Evolutionary conservation across 2,329 filamentous ascomycete genomes (phyloP), one percentile per base, ranked within the genome.

Genomic region (Trichoderma atroviride): DNA sequence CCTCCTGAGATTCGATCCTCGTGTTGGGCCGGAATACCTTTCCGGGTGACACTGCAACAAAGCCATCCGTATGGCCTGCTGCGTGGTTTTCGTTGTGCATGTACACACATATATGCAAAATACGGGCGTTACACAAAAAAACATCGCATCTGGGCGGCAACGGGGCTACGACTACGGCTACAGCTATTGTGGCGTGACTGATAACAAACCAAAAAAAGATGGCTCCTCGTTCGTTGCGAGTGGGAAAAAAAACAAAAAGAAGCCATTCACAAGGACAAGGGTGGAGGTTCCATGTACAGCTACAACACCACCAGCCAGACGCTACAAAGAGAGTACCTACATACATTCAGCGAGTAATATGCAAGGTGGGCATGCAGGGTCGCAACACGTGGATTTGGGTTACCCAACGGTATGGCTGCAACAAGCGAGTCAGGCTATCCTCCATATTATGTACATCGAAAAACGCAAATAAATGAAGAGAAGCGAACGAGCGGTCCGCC

Each of bases 381-480:
- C 47, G 43, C 31, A 40, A 61, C 65, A 68, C 65, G 65, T 68
- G 65, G 65, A 60, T 55, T 31, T 19, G 40, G 56, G 65, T 53
- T 61, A 61, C 56, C 35, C 11, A 47, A 68, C 56, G 43, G 47
- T 29, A 68, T 27, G 65, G 43, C 31, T 52, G 57, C 57, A 40
- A 43, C 47, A 65, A 57, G 47, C 47, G 56, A 68, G 43, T 55
- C 65, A 68, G 47, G 65, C 65, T 61, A 19, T 33, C 47, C n/a
- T 63, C 13, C 27, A 35, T 35, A 35, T 4, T 5, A 14, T 5
- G 35, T 37, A 43, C 40, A 43, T 43, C 3, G n/a, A 40, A 43
- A 19, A 9, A 19, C 40, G 33, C 33, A 35, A 43, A 43, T 4
- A n/a, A 43, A 9, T 19, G 19, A 43, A 22, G 16, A 13, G 31